A percentile compares a stretch with the other conserved stretches of the same genome.
Evolutionary conservation across 2,329 filamentous ascomycete species (phyloP).

Genomic region (Amylocarpus encephaloides): DNA sequence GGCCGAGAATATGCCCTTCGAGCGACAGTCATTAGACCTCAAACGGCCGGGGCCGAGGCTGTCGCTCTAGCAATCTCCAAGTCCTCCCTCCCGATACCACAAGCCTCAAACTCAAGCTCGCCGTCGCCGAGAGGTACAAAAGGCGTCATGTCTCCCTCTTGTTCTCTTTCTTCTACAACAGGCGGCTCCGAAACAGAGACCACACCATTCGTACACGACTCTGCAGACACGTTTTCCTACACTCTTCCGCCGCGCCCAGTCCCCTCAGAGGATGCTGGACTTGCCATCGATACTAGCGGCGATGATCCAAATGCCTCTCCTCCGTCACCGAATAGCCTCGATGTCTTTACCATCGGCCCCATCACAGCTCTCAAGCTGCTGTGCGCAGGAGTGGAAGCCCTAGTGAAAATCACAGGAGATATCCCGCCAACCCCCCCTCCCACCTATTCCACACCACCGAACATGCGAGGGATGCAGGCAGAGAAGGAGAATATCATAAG

Average conservation of each 20-base stretch:
- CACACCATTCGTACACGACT: slow-evolving; percentile 28
- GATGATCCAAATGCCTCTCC: slow-evolving; percentile 26
- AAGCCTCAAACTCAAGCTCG: neutral
- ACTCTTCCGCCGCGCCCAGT: slow-evolving; percentile 28
- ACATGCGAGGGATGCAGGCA: slow-evolving; percentile 56
- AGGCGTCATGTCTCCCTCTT: slow-evolving; percentile 15
- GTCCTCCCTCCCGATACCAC: neutral
- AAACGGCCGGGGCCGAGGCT: slow-evolving; percentile 20
- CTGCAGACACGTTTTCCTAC: slow-evolving; percentile 24
- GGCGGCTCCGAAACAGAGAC: slow-evolving; percentile 6
- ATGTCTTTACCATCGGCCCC: slow-evolving; percentile 67
- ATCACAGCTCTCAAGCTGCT: slow-evolving; percentile 73
- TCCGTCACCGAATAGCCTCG: slow-evolving; percentile 41
- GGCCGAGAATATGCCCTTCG: slow-evolving; percentile 27
- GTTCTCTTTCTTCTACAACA: slow-evolving; percentile 2
- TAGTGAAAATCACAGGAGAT: slow-evolving; percentile 69
- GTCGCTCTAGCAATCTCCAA: slow-evolving; percentile 8
- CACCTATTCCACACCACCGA: slow-evolving; percentile 54
- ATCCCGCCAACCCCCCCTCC: slow-evolving; percentile 74
- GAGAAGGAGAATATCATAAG: slow-evolving; percentile 56
- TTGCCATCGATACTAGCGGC: slow-evolving; percentile 19
- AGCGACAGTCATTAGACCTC: slow-evolving; percentile 14
- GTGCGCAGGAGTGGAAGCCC: slow-evolving; percentile 62
- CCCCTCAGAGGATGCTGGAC: slow-evolving; percentile 28
- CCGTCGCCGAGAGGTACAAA: neutral